Base-by-base conservation (phyloP, 495 filamentous ascomycete genomes). In the Penicillium ucsense region DNA sequence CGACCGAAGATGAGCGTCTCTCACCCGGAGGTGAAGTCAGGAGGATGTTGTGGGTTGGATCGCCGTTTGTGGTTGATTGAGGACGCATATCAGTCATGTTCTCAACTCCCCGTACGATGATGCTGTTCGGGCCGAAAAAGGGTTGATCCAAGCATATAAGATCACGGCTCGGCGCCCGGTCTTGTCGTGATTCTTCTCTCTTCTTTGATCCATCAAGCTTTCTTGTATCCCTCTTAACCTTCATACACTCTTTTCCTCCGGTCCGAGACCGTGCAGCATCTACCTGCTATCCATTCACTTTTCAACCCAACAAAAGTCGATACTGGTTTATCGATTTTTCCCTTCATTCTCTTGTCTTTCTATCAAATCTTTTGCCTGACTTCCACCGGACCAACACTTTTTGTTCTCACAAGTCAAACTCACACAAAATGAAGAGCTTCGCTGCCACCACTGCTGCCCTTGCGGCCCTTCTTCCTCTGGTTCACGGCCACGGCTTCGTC, bases 401-500 rank as follows among this genome's bases (percentile, higher is more conserved):
- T 43, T 35, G 46, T 20, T 34, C 30, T 30, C 27, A 20, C 28
- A 41, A 29, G 31, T 31, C 47, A 45, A 29, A 48, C 34, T n/a
- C 8, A 29, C 11, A 39, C 52, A 66, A 54, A 51, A 70, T 70
- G 67, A 68, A 67, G 57, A 55, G 60, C 31, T 57, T 58, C 40
- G 58, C 52, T n/a, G 42, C 59, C 40, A 33, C 60, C 40, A 52
- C 64, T 40, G 54, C 64, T 46, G 60, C 62, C 50, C 56, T 81
- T 37, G 70, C 73, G 44, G 63, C 67, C 54, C 58, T 82, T n/a
- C 58, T 72, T 51, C 57, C 74, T 50, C 64, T 76, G 49, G 79
- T 68, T 53, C 66, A 74, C 29, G 75, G 70, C 48, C 83, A 87
- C 68, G 83, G 83, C 47, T 77, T 80, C 53, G 75, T 86, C 53